phyloP scores from a whole-genome alignment of 2,329 filamentous ascomycete genomes.

The Neonectria punicea region DNA sequence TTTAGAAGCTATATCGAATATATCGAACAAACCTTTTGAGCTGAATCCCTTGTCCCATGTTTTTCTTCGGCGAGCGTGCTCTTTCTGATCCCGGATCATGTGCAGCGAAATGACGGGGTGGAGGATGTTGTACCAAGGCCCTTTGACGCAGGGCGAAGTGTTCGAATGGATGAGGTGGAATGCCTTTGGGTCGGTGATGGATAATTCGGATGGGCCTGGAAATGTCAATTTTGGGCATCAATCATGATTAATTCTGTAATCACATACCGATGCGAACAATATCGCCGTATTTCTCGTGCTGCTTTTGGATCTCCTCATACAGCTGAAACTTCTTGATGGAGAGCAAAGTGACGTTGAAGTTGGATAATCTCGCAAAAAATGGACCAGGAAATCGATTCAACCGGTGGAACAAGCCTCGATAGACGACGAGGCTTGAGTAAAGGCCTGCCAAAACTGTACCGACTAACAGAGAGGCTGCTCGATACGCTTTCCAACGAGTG shows the following conservation, averaged over 20 bases:
- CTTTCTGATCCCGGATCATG: constrained; percentile 2
- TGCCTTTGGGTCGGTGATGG: constrained; percentile 25
- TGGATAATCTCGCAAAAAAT: constrained; percentile 16
- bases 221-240: neutral
- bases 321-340: constrained; percentile 4
- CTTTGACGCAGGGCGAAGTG: constrained; percentile 16
- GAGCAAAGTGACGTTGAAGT: constrained; percentile 21
- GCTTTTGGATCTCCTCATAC: constrained; percentile 22
- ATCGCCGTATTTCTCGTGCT: constrained; percentile 25
- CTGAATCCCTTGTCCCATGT: constrained; percentile 33
- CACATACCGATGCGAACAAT: constrained; percentile 29
- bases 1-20: too few species aligned
- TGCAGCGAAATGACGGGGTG: constrained; percentile 23
- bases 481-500: neutral
- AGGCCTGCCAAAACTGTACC: neutral
- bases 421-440: constrained; percentile 17
- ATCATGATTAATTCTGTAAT: neutral
- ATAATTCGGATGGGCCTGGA: constrained; percentile 23
- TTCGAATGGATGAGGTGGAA: constrained; percentile 26
- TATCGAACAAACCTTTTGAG: constrained; percentile 19
- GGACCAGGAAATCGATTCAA: constrained; percentile 24
- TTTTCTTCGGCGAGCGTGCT: constrained; percentile 27
- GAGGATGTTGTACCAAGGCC: constrained; percentile 26
- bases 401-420: constrained; percentile 26
- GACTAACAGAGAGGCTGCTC: neutral